Conservation (phyloP, 371 early-diverging fungal genomes). For the Nematocida displodere region DNA sequence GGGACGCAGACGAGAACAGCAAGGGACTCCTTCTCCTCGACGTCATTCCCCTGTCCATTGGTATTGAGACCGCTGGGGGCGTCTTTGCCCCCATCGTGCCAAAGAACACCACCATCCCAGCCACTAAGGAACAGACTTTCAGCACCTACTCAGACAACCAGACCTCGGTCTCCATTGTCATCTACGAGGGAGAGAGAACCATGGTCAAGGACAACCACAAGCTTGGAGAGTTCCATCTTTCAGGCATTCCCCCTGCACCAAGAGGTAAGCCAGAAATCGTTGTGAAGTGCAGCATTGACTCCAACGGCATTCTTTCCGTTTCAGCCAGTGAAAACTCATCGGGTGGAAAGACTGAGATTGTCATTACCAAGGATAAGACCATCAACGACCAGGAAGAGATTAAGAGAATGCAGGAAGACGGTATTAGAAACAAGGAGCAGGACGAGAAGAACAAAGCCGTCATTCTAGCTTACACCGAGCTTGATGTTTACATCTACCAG, state of each 20-base stretch:
- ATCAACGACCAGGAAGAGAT: constrained; percentile 35
- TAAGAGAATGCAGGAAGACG: constrained; percentile 54
- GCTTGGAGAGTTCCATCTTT: constrained; percentile 80
- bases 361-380: constrained; percentile 65
- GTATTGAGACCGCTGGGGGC: constrained; percentile 86
- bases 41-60: constrained; percentile 78
- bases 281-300: constrained; percentile 71
- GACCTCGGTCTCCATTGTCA: constrained; percentile 78
- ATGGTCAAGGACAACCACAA: constrained; percentile 82
- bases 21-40: constrained; percentile 69
- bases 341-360: constrained; percentile 67
- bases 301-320: constrained; percentile 69
- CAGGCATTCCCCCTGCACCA: constrained; percentile 74
- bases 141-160: constrained; percentile 87
- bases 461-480: constrained; percentile 41
- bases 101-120: constrained; percentile 81
- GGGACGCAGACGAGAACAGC: constrained; percentile 66
- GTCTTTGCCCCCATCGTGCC: constrained; percentile 85
- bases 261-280: constrained; percentile 68
- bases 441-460: constrained; percentile 40
- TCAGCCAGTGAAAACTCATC: constrained; percentile 69
- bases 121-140: constrained; percentile 78
- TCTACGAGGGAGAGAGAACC: constrained; percentile 82
- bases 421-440: constrained; percentile 32
- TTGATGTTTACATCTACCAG: constrained; percentile 22